Evolutionary conservation across 805 yeast species (phyloP), one percentile per base, ranked within the genome.

Genomic region (Metschnikowia santaceciliae): DNA sequence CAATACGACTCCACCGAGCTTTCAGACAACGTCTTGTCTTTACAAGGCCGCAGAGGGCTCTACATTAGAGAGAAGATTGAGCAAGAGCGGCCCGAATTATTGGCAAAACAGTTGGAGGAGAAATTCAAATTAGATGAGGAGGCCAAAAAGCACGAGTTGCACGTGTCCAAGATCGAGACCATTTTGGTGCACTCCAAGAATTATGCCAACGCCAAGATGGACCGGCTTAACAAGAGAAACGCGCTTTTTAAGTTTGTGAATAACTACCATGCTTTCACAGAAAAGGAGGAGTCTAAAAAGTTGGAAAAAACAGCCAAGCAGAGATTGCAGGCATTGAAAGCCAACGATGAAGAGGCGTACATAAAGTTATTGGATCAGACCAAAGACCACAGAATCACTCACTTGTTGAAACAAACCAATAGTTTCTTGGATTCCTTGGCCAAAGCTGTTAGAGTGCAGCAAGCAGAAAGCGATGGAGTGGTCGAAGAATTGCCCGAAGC

Each of bases 271-370:
- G 72, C 70, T 52, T 69, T 70, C 50, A 76, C 82, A 23, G 94
- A 86, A 64, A 83, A 80, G 64, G 96, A 88, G 50, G 94, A 87
- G 67, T 80, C 82, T 54, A 86, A 80, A 70, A 79, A 84, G 66
- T 69, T 85, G 54, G 94, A 88, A 67, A 82, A 81, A 64, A 87
- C 84, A 30, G 95, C 95, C n/a, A 87, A 84, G 63, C 91, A 86
- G 65, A 86, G 96, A 80, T 79, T 88, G 69, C 90, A 85, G 62
- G 94, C 94, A 30, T 80, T 88, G 75, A 86, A 85, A 67, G 88
- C 91, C 15, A 87, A 88, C 65, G 96, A 88, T 72, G 95, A 88
- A 68, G 96, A 88, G 64, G 94, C 94, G 2, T 88, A 88, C 71
- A 79, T 88, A 65, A 87, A 87, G 63, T 78, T 88, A 62, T 77